Percentiles rank a stretch among this genome's conserved stretches.
phyloP scores from a whole-genome alignment of 148 eudicot genomes.

The Silene latifolia region DNA sequence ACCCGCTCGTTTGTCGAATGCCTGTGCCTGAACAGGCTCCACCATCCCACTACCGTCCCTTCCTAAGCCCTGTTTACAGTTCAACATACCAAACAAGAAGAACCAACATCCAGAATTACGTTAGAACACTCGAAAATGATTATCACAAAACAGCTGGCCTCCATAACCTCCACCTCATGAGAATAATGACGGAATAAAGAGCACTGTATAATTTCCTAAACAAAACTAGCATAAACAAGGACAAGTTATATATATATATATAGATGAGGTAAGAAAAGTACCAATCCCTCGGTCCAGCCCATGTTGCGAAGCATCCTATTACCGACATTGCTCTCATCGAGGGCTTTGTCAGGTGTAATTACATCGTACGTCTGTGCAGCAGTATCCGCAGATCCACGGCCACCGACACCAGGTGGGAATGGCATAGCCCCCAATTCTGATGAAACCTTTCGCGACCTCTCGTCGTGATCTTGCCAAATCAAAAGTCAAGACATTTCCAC shows the following conservation, averaged over 20 bases:
- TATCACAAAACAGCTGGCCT: conserved; percentile 18
- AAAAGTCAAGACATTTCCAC: conserved; percentile 50
- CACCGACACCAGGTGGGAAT: conserved; percentile 96
- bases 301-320: conserved; percentile 97
- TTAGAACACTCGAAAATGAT: conserved; percentile 33
- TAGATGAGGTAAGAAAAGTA: conserved; percentile 43
- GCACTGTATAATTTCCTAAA: not conserved
- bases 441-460: conserved; percentile 60
- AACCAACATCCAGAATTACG: conserved; percentile 39
- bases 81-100: conserved; percentile 26
- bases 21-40: conserved; percentile 93
- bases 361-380: conserved; percentile 64
- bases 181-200: not conserved
- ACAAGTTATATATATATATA: conserved; percentile 13
- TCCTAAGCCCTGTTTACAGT: conserved; percentile 72
- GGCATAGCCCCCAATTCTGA: conserved; percentile 72
- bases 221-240: not conserved
- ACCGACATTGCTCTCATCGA: conserved; percentile 97
- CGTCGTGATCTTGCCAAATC: conserved; percentile 69
- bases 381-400: conserved; percentile 56
- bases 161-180: conserved; percentile 9
- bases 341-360: conserved; percentile 76
- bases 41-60: conserved; percentile 96
- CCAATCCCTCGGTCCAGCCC: conserved; percentile 99
- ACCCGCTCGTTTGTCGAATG: conserved; percentile 74